Conservation (phyloP, 306 rosid species). For the Vigna angularis region DNA sequence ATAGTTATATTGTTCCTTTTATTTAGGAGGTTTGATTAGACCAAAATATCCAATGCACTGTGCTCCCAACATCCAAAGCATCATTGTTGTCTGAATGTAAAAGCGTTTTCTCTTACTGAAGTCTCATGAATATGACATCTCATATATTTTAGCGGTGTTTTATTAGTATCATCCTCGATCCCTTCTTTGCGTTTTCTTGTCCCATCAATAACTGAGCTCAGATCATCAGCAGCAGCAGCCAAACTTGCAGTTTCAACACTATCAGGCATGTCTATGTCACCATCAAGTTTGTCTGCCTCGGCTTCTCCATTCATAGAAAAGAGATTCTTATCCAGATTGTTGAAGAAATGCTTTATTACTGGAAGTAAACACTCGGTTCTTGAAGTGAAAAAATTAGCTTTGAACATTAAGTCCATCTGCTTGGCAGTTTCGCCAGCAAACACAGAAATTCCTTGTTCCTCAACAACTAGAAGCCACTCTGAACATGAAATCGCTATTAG, state of each 20-base stretch:
- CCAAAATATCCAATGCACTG: conserved; percentile 36
- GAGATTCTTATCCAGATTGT: conserved; percentile 41
- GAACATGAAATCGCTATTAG: conserved; percentile 42
- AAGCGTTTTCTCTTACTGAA: conserved; percentile 50
- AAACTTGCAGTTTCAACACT: conserved; percentile 44
- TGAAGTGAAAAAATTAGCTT: conserved; percentile 53
- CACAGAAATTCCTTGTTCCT: conserved; percentile 65
- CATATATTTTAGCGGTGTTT: conserved; percentile 59
- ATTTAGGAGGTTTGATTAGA: conserved; percentile 28
- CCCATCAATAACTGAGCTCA: conserved; percentile 43
- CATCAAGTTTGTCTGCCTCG: conserved; percentile 45
- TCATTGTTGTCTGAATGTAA: conserved; percentile 46
- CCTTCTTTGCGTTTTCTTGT: conserved; percentile 78
- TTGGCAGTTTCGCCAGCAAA: conserved; percentile 58
- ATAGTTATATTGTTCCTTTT: conserved; percentile 26
- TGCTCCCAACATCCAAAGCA: conserved; percentile 43
- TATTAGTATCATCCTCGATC: conserved; percentile 52
- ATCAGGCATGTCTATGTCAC: conserved; percentile 76
- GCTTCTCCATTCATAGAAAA: conserved; percentile 35
- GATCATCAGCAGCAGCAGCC: conserved; percentile 43
- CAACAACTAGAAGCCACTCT: conserved; percentile 78
- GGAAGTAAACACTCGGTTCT: conserved; percentile 52
- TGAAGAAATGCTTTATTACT: conserved; percentile 39
- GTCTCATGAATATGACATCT: conserved; percentile 62
- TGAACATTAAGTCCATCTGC: conserved; percentile 48